These are phyloP conservation scores for Ustilago hordei DNA, from an alignment of 1,284 basidiomycete genomes.

Conservation along the genomic window DNA sequence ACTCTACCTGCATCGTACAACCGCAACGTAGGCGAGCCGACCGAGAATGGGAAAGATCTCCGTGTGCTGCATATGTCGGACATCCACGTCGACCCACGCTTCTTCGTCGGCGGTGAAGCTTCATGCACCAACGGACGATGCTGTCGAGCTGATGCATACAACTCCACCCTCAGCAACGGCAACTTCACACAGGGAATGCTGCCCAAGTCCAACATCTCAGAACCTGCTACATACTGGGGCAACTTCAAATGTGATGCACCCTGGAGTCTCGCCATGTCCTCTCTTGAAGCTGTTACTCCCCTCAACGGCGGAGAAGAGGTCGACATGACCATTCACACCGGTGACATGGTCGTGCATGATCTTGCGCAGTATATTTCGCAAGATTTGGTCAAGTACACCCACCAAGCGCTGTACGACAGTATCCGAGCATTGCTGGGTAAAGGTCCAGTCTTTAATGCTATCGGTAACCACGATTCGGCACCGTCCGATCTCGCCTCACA, in stretches of 20 bases:
- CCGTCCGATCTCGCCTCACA: constrained; percentile 61
- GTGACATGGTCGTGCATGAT: constrained; percentile 77
- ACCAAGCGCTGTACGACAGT: constrained; percentile 64
- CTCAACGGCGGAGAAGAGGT: constrained; percentile 77
- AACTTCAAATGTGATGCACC: constrained; percentile 77
- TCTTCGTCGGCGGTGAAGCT: constrained; percentile 79
- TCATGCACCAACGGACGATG: constrained; percentile 81
- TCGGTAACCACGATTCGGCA: constrained; percentile 68
- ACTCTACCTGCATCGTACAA: constrained; percentile 36
- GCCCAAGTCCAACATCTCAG: constrained; percentile 49
- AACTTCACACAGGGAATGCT: constrained; percentile 48
- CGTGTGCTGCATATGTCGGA: constrained; percentile 83
- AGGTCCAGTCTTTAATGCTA: constrained; percentile 64
- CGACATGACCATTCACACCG: constrained; percentile 79
- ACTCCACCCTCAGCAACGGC: constrained; percentile 72
- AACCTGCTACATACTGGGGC: constrained; percentile 65
- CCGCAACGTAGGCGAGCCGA: constrained; percentile 35
- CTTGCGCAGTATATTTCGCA: constrained; percentile 60
- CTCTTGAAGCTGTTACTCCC: constrained; percentile 77
- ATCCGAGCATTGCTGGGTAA: constrained; percentile 54
- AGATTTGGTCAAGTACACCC: constrained; percentile 64
- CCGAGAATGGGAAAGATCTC: constrained; percentile 74
- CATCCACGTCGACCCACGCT: constrained; percentile 83
- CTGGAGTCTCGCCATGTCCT: constrained; percentile 76
- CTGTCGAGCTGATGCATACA: constrained; percentile 76